A percentile compares a stretch with the other conserved stretches of the same genome.
These are phyloP conservation scores for Boechera stricta DNA, from an alignment of 345 rosid species.

Conservation along the genomic window DNA sequence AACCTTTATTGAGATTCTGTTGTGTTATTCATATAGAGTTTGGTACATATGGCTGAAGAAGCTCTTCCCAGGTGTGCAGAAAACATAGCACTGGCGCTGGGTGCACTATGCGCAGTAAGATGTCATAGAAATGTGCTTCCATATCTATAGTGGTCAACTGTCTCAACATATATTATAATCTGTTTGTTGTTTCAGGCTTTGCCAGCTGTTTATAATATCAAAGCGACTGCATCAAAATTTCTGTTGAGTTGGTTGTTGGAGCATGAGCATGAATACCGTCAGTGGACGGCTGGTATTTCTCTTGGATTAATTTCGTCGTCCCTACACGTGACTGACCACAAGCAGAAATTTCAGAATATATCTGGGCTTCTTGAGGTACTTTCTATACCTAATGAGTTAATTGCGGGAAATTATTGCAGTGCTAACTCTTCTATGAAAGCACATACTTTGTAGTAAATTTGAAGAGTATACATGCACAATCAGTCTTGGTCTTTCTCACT, in stretches of 20 bases:
- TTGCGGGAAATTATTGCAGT: not conserved
- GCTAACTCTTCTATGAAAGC: conserved; percentile 10
- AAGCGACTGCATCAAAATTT: conserved; percentile 83
- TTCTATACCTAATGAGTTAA: conserved; percentile 14
- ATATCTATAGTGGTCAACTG: conserved; percentile 22
- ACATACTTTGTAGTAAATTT: conserved; percentile 20
- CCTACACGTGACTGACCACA: conserved; percentile 81
- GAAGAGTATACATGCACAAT: conserved; percentile 6
- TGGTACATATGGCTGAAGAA: conserved; percentile 69
- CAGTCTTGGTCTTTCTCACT: conserved; percentile 26
- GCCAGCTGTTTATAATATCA: conserved; percentile 78
- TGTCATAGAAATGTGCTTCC: conserved; percentile 30
- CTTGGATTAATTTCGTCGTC: conserved; percentile 84
- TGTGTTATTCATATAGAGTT: conserved; percentile 56
- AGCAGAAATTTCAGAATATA: conserved; percentile 75
- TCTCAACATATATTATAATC: conserved; percentile 3
- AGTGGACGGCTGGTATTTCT: conserved; percentile 94
- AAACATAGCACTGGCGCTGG: conserved; percentile 81
- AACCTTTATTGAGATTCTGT: conserved; percentile 11
- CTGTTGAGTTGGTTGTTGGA: conserved; percentile 78
- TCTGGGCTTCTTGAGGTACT: conserved; percentile 80
- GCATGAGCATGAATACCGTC: conserved; percentile 89
- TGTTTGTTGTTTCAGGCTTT: conserved; percentile 61
- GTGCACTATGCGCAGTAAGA: conserved; percentile 80
- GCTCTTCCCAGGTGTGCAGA: conserved; percentile 87